phyloP scores from a whole-genome alignment of 2,329 filamentous ascomycete genomes.

The Chrysoporthe cubensis region DNA sequence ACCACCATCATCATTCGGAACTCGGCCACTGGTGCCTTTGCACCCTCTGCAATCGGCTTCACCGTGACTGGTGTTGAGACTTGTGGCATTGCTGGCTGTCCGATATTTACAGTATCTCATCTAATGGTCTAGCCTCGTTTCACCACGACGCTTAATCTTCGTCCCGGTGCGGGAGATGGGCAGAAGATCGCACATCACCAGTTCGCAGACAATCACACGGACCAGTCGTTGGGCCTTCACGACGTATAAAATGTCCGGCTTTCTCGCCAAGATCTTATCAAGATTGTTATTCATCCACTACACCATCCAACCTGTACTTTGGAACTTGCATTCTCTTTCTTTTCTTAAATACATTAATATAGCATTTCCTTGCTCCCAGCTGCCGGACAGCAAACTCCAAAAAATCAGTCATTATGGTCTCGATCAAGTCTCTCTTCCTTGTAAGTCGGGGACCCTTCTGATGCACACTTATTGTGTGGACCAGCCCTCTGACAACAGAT shows the following conservation, averaged over 20 bases:
- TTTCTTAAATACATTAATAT: background rate
- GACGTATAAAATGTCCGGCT: background rate
- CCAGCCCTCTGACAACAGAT: background rate
- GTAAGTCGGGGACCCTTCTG: background rate
- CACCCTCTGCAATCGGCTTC: background rate
- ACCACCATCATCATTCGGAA: background rate
- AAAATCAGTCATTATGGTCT: conserved; percentile 15
- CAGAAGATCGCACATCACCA: background rate
- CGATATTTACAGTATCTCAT: background rate
- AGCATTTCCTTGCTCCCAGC: background rate
- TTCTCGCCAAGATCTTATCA: background rate
- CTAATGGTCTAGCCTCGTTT: background rate
- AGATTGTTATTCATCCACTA: background rate
- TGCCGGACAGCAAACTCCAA: conserved; percentile 5
- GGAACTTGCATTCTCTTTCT: background rate
- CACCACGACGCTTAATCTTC: background rate
- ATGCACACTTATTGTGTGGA: background rate
- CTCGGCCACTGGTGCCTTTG: background rate
- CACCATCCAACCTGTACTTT: conserved; percentile 1
- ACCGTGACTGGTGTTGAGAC: background rate
- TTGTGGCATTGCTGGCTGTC: background rate
- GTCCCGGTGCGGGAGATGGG: background rate
- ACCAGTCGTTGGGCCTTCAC: background rate
- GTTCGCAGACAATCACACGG: too few species aligned
- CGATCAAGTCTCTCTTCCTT: conserved; percentile 17